Evolutionary conservation across 2,329 filamentous ascomycete species (phyloP), one percentile per base, ranked within the genome.

Genomic region (Colletotrichum plurivorum): DNA sequence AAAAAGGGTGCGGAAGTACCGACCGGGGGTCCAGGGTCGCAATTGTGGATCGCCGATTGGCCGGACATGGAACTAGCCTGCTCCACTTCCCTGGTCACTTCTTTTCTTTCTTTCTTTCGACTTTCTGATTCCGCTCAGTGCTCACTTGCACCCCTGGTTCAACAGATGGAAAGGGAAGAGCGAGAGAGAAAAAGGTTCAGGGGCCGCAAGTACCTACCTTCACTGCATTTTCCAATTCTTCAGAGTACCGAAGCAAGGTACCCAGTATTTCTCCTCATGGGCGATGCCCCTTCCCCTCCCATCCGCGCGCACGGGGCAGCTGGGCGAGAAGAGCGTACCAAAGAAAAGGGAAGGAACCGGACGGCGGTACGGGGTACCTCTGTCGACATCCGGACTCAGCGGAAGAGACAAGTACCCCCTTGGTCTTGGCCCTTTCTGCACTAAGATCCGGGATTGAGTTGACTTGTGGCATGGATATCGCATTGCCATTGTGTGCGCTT

Each of bases 1-100:
- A n/a, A 43, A 39, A 36, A 54, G 58, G 41, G 16, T 54, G 55
- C 56, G 56, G 49, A 66, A 39, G 56, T 61, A 55, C 56, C 63
- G 52, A 63, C 64, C 46, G 52, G 64, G 64, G 64, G n/a, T 63
- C 61, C 48, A 55, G 53, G 53, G 25, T 48, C 15, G 18, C 8
- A 25, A 18, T 36, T 36, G 46, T 58, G 60, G 52, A 64, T 64
- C 65, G 53, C 60, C 65, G 60, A 68, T 68, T 68, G 65, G 53
- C 60, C 65, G 60, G 45, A 63, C 65, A 57, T 58, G 65, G 53
- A 58, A 31, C 31, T 36, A 36, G 31, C 31, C 31, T 36, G 41
- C 53, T 51, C 46, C 20, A 15, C 48, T 39, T 18, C n/a, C 46
- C 41, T 53, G 6, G 2, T 20, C 39, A 18, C 25, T 59, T 8